Base-by-base conservation (phyloP, 495 filamentous ascomycete genomes). In the Trypethelium eluteriae region DNA sequence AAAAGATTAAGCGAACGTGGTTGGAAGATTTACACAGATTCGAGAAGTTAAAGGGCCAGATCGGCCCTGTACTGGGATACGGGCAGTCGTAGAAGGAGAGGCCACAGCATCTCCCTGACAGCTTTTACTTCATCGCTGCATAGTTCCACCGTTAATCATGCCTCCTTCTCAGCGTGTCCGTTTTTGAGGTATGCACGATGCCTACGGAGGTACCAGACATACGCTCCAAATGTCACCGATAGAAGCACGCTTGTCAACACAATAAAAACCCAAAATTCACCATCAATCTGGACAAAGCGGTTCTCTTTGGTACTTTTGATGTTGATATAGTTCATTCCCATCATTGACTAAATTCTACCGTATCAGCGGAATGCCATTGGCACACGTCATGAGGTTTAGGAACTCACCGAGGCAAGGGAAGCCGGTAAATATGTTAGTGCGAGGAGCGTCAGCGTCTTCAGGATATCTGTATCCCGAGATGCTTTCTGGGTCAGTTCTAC, bases 351-450 rank as follows among this genome's bases (percentile, higher is more conserved):
- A 36, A 36, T 14, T 7, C 6, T 9, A 36, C 18, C 11, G 7
- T 7, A 6, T 59, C 18, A 59, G 32, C 14, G 49, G 49, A 18
- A 14, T 14, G 49, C 14, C 9, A 9, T 46, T 46, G 7, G 41
- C 11, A 5, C 49, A 18, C 49, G 10, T 14, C 49, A 25, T 5
- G 49, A 53, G 49, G 5, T 18, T 53, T 14, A 25, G n/a, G n/a
- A 53, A n/a, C 53, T 59, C 14, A 59, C 53, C 14, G 53, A 59
- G 14, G 53, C 53, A 59, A 59, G 53, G 7, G 53, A 59, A n/a
- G 53, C 53, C 36, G 53, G 53, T 32, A 59, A 59, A 36, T 59
- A 59, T 36, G 32, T 36, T 32, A 59, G 18, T 59, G 53, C 53
- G 3, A 59, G 53, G 14, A 59, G 53, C 14, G 53, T 59, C 3